Percentiles rank a stretch among this genome's conserved stretches.
These are phyloP conservation scores for Agapanthus africanus DNA, from an alignment of 106 monocot species.

Conservation along the genomic window DNA sequence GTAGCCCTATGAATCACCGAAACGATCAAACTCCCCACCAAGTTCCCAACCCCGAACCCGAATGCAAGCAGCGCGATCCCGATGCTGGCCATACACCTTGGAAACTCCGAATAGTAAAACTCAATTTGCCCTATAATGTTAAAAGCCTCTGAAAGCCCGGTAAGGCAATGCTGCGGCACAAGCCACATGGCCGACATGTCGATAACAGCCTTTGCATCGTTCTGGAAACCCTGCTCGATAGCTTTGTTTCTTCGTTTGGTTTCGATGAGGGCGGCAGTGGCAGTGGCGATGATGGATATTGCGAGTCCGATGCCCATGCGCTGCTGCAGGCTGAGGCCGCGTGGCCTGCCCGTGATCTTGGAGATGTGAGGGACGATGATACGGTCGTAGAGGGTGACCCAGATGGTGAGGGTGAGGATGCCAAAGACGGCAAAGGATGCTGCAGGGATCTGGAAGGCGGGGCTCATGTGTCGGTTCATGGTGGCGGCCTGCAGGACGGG, in stretches of 20 bases:
- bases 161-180: slow-evolving; percentile 34
- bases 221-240: neutral
- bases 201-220: slow-evolving; percentile 14
- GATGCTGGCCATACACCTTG: slow-evolving; percentile 50
- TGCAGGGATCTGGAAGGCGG: slow-evolving; percentile 47
- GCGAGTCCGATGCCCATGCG: slow-evolving; percentile 46
- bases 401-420: slow-evolving; percentile 45
- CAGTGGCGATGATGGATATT: slow-evolving; percentile 29
- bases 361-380: slow-evolving; percentile 30
- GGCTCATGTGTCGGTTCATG: slow-evolving; percentile 29
- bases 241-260: slow-evolving; percentile 23
- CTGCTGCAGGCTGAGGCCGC: slow-evolving; percentile 38
- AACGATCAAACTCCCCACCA: slow-evolving; percentile 43
- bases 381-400: slow-evolving; percentile 54
- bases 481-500: slow-evolving; percentile 34
- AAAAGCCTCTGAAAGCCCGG: slow-evolving; percentile 50
- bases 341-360: slow-evolving; percentile 24
- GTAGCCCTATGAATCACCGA: slow-evolving; percentile 20
- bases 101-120: slow-evolving; percentile 58
- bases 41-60: slow-evolving; percentile 29
- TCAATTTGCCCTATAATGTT: slow-evolving; percentile 36
- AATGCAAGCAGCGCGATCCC: slow-evolving; percentile 36
- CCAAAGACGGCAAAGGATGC: slow-evolving; percentile 44
- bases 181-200: slow-evolving; percentile 42
- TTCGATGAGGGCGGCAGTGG: slow-evolving; percentile 33